Evolutionary conservation across 305 asterid genomes (phyloP).

Genomic region (Fraxinus sp.): DNA sequence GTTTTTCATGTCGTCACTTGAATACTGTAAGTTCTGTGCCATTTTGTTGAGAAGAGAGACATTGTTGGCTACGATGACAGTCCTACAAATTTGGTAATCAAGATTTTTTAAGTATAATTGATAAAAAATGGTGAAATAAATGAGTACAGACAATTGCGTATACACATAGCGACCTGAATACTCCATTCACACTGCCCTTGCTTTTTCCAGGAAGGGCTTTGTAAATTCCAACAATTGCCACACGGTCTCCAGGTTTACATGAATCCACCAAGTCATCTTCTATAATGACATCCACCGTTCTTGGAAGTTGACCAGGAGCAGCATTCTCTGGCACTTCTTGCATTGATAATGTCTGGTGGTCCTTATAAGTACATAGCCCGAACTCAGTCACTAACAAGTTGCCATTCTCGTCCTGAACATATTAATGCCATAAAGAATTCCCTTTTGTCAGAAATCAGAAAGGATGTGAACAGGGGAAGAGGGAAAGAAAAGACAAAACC

Average conservation of each 20-base stretch:
- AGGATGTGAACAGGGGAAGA: neutral
- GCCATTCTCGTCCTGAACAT: slow-evolving; percentile 80
- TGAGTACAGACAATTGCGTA: neutral
- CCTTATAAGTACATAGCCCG: slow-evolving; percentile 84
- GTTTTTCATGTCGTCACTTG: slow-evolving; percentile 71
- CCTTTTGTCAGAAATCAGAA: slow-evolving; percentile 4
- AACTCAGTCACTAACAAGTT: slow-evolving; percentile 91
- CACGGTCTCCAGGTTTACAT: slow-evolving; percentile 98
- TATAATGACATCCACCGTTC: slow-evolving; percentile 81
- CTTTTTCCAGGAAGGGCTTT: slow-evolving; percentile 91
- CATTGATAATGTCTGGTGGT: slow-evolving; percentile 91
- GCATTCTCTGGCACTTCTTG: slow-evolving; percentile 98
- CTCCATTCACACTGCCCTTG: slow-evolving; percentile 92
- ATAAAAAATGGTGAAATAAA: slow-evolving; percentile 8
- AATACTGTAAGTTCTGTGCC: slow-evolving; percentile 68
- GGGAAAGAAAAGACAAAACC: slow-evolving; percentile 18
- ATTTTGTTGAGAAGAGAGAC: slow-evolving; percentile 86
- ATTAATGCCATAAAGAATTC: slow-evolving; percentile 11
- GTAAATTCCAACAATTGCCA: slow-evolving; percentile 89
- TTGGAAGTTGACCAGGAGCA: slow-evolving; percentile 97
- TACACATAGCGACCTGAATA: slow-evolving; percentile 63
- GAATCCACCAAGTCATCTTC: slow-evolving; percentile 97
- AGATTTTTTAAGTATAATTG: neutral
- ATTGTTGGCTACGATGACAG: slow-evolving; percentile 87
- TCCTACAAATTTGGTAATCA: slow-evolving; percentile 50